A percentile compares a stretch with the other conserved stretches of the same genome.
phyloP scores from a whole-genome alignment of 2,329 filamentous ascomycete genomes.

The Fusarium sp. region DNA sequence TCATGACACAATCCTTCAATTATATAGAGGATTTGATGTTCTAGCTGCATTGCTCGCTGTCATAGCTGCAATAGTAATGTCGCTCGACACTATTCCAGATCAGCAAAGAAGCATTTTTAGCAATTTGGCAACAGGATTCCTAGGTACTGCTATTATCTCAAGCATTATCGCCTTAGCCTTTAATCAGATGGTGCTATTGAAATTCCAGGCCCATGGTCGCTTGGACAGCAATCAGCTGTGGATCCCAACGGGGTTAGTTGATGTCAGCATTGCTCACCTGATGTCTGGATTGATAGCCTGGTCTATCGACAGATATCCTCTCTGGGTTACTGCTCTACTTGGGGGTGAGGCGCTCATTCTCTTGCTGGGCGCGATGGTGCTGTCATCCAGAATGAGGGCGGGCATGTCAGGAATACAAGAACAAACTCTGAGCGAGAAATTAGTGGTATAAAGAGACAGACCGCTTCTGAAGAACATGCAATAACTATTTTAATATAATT shows the following conservation, averaged over 20 bases:
- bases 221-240: neutral
- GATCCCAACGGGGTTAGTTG: neutral
- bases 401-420: neutral
- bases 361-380: neutral
- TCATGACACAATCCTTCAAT: neutral
- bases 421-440: neutral
- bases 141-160: neutral
- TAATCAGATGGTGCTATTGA: neutral
- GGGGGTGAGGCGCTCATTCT: neutral
- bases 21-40: neutral
- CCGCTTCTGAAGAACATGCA: too few relatives aligned
- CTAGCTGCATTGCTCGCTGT: neutral
- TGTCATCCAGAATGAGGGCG: neutral
- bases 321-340: conserved; percentile 1
- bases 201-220: neutral
- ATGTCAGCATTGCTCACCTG: neutral
- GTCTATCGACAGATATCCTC: conserved; percentile 5
- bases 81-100: neutral
- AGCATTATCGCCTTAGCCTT: neutral
- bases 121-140: neutral
- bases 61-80: neutral
- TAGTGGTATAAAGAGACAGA: too few relatives aligned
- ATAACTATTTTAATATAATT: too few relatives aligned
- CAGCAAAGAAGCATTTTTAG: neutral
- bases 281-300: neutral